Conservation (phyloP, 2,329 filamentous ascomycete species). For the Aspergillus fumigatus region DNA sequence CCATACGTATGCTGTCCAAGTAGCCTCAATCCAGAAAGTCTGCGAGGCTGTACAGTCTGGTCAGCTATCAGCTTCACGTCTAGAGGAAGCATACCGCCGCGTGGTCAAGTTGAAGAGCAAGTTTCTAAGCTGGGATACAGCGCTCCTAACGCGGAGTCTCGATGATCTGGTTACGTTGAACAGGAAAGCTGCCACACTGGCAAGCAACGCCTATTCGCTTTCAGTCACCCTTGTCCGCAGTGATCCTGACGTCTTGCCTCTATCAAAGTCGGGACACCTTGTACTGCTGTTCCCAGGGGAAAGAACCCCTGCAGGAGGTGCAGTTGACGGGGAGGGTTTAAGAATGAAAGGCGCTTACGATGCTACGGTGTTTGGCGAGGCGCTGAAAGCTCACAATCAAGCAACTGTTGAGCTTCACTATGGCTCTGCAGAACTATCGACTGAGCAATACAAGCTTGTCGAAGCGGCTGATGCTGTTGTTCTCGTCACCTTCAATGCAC, state of each 20-base stretch:
- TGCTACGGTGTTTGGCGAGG: conserved; percentile 28
- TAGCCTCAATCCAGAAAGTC: conserved; percentile 38
- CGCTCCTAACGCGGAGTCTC: conserved; percentile 15
- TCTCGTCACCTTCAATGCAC: conserved; percentile 39
- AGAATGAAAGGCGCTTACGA: conserved; percentile 29
- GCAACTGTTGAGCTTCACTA: conserved; percentile 32
- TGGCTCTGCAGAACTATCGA: conserved; percentile 25
- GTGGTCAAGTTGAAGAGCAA: conserved; percentile 34
- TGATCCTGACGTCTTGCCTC: conserved; percentile 25
- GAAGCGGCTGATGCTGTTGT: conserved; percentile 37
- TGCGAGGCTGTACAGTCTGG: conserved; percentile 35
- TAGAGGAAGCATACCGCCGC: conserved; percentile 33
- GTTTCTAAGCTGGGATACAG: conserved; percentile 31
- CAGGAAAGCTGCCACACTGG: conserved; percentile 21
- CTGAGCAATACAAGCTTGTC: conserved; percentile 28
- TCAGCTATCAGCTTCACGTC: conserved; percentile 24
- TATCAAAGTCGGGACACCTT: conserved; percentile 25
- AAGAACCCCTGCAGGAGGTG: conserved; percentile 31
- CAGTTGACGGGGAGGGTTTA: conserved; percentile 36
- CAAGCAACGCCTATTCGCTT: conserved; percentile 32
- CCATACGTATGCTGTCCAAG: conserved; percentile 40
- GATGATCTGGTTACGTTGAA: conserved; percentile 22
- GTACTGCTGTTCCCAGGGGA: conserved; percentile 38
- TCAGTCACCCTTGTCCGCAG: conserved; percentile 41
- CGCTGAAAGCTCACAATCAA: conserved; percentile 24